A percentile compares a stretch with the other conserved stretches of the same genome.
These are phyloP conservation scores for Gaertneriomyces semiglobifer DNA, from an alignment of 192 early-diverging fungal genomes.

Conservation along the genomic window DNA sequence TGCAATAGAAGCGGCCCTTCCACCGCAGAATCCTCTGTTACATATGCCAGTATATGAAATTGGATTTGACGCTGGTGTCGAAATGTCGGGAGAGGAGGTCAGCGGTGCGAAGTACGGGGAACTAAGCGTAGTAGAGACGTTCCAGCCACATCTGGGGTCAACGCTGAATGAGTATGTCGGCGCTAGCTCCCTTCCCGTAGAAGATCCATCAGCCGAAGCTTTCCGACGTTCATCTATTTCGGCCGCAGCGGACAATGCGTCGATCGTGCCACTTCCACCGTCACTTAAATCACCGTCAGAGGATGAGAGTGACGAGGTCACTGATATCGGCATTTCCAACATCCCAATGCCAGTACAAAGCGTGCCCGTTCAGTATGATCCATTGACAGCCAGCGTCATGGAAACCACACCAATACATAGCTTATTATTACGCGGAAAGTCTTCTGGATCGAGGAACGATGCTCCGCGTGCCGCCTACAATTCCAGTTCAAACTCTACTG, in stretches of 20 bases:
- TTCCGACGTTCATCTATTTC: background rate
- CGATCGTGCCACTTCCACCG: constrained; percentile 19
- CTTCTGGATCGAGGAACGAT: background rate
- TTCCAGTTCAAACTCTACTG: too few species aligned
- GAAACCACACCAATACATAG: background rate
- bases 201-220: too few species aligned
- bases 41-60: too few species aligned
- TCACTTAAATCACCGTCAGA: constrained; percentile 12
- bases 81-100: too few species aligned
- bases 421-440: background rate
- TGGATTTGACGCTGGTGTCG: too few species aligned
- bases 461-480: background rate
- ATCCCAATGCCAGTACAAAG: background rate
- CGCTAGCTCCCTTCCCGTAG: too few species aligned
- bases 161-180: too few species aligned
- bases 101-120: too few species aligned
- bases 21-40: too few species aligned
- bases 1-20: too few species aligned
- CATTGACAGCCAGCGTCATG: constrained; percentile 6
- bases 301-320: constrained; percentile 12
- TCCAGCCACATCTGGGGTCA: too few species aligned
- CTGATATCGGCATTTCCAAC: background rate
- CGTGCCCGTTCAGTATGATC: constrained; percentile 9
- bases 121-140: too few species aligned
- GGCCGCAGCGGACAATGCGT: constrained; percentile 16